Evolutionary conservation across 148 eudicot species (phyloP).

Genomic region (Dysphania ambrosioides): DNA sequence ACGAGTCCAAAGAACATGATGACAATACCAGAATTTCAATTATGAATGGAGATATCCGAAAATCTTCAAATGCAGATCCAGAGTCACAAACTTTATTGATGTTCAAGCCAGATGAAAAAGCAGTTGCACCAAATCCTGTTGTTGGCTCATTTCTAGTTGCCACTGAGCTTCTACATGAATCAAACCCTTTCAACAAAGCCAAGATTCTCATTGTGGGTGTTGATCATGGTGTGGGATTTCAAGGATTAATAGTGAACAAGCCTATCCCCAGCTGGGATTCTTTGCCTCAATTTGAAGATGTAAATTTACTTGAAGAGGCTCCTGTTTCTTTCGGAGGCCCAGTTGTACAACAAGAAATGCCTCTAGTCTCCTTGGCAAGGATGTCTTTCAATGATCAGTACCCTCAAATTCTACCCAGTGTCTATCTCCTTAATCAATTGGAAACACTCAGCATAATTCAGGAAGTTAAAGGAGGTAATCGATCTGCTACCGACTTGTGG

Average conservation of each 20-base stretch:
- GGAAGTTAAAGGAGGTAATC: slow-evolving; percentile 45
- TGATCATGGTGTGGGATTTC: slow-evolving; percentile 55
- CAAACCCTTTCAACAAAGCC: slow-evolving; percentile 48
- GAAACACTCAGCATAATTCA: slow-evolving; percentile 36
- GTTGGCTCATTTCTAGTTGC: slow-evolving; percentile 68
- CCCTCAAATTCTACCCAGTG: slow-evolving; percentile 45
- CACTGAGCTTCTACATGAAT: slow-evolving; percentile 48
- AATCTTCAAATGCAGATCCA: slow-evolving; percentile 21
- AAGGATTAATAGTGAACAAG: slow-evolving; percentile 73
- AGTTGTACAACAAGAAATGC: slow-evolving; percentile 45
- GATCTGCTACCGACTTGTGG: slow-evolving; percentile 53
- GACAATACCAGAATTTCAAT: slow-evolving; percentile 21
- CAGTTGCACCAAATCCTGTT: slow-evolving; percentile 28
- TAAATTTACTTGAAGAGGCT: slow-evolving; percentile 45
- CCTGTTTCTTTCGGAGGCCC: slow-evolving; percentile 82
- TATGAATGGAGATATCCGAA: slow-evolving; percentile 6
- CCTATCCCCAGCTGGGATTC: slow-evolving; percentile 60
- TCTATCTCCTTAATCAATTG: slow-evolving; percentile 56
- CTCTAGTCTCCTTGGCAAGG: slow-evolving; percentile 58
- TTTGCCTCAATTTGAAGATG: slow-evolving; percentile 35
- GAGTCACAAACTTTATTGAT: slow-evolving; percentile 21
- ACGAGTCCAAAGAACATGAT: slow-evolving; percentile 20
- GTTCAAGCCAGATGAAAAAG: slow-evolving; percentile 21
- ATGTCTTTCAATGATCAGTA: slow-evolving; percentile 24
- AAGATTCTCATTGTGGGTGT: slow-evolving; percentile 58